These are phyloP conservation scores for Ogataea neopini DNA, from an alignment of 805 yeast genomes.

Conservation along the genomic window DNA sequence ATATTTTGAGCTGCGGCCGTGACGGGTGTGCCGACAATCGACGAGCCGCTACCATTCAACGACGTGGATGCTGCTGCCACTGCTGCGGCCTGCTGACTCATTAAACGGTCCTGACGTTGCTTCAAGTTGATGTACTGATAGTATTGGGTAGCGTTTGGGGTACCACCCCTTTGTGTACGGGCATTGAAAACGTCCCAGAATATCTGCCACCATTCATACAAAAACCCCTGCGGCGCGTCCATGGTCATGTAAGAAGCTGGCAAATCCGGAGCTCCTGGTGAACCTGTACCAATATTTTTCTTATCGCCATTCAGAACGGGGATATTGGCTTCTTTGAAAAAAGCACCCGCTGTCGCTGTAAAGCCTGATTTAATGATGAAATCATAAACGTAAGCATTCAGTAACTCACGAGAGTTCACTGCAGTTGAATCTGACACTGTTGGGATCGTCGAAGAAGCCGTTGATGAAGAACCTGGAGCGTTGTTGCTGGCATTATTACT, in stretches of 20 bases:
- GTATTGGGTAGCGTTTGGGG: constrained; percentile 67
- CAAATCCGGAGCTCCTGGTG: constrained; percentile 35
- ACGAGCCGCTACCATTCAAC: constrained; percentile 17
- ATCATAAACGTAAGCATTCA: constrained; percentile 86
- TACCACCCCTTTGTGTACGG: constrained; percentile 63
- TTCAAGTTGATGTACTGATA: constrained; percentile 61
- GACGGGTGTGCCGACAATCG: constrained; percentile 18
- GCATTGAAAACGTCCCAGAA: constrained; percentile 94
- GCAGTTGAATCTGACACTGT: constrained; percentile 47
- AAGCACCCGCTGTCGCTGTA: constrained; percentile 69
- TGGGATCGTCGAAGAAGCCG: constrained; percentile 22
- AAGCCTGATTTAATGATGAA: constrained; percentile 75
- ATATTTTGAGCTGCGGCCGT: constrained; percentile 19
- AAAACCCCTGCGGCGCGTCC: constrained; percentile 85
- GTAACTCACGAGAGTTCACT: constrained; percentile 52
- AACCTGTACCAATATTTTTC: constrained; percentile 14
- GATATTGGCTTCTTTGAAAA: constrained; percentile 75
- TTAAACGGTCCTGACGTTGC: constrained; percentile 58
- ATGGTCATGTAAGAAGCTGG: constrained; percentile 56
- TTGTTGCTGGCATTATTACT: constrained; percentile 5
- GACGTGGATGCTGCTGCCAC: constrained; percentile 19
- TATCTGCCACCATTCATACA: constrained; percentile 94
- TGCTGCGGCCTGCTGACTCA: constrained; percentile 30
- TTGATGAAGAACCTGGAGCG: constrained; percentile 11
- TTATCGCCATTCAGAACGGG: constrained; percentile 42